Conservation (phyloP, 176 grass and related monocot genomes). For the Themeda triandra region DNA sequence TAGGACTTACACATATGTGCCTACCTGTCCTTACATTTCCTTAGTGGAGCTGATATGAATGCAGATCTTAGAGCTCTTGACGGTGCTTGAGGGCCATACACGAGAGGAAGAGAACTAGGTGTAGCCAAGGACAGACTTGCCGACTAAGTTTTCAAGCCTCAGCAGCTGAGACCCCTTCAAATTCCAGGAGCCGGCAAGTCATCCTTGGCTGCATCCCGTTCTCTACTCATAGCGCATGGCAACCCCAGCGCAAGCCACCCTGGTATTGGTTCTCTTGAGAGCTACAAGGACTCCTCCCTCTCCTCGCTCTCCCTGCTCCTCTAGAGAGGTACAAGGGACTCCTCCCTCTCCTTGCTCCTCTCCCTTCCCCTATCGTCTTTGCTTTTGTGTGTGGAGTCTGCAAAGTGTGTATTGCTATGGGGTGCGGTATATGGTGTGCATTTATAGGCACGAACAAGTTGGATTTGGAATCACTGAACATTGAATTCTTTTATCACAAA, state of each 20-base stretch:
- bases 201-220: constrained; percentile 71
- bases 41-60: background rate
- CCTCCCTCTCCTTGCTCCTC: too few species aligned
- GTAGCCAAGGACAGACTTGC: constrained; percentile 70
- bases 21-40: background rate
- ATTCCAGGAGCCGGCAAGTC: constrained; percentile 45
- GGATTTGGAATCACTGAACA: constrained; percentile 20
- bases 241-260: constrained; percentile 23
- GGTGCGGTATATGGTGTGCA: constrained; percentile 17
- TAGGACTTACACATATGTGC: background rate
- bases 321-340: too few species aligned
- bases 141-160: constrained; percentile 24
- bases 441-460: constrained; percentile 46
- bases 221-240: constrained; percentile 49
- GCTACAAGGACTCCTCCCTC: too few species aligned
- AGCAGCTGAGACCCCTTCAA: background rate
- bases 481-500: constrained; percentile 25
- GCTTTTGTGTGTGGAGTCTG: constrained; percentile 9
- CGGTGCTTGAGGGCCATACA: constrained; percentile 34
- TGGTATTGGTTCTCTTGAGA: background rate
- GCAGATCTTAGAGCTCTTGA: constrained; percentile 1
- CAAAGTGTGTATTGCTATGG: constrained; percentile 13
- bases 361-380: background rate
- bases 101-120: constrained; percentile 53
- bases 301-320: background rate